Evolutionary conservation across 2,329 filamentous ascomycete species (phyloP).

Genomic region (Fulvia fulva): DNA sequence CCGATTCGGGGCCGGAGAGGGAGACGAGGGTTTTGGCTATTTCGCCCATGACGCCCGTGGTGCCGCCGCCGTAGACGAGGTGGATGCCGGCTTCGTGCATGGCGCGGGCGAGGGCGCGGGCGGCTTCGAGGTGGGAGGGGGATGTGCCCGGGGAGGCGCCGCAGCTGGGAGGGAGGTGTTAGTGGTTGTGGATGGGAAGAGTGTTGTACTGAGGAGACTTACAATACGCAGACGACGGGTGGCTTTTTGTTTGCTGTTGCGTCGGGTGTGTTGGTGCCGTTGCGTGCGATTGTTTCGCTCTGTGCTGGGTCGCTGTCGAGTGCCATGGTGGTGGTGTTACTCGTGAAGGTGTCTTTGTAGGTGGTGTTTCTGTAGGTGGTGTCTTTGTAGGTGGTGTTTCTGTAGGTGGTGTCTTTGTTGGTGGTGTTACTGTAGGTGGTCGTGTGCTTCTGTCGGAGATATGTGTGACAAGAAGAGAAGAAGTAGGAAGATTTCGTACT

Average conservation of each 20-base stretch:
- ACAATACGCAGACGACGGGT: slow-evolving; percentile 85
- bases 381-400: background rate
- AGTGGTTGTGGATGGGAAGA: slow-evolving; percentile 1
- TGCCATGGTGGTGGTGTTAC: slow-evolving; percentile 4
- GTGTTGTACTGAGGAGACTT: slow-evolving; percentile 34
- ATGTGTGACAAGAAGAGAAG: background rate
- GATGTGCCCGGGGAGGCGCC: slow-evolving; percentile 72
- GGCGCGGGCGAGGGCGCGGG: slow-evolving; percentile 66
- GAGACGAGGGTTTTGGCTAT: slow-evolving; percentile 80
- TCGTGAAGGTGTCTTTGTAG: background rate
- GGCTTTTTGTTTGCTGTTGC: slow-evolving; percentile 29
- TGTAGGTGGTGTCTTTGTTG: background rate
- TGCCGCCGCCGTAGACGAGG: slow-evolving; percentile 93
- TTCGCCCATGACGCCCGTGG: slow-evolving; percentile 92
- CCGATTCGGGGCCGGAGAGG: slow-evolving; percentile 72
- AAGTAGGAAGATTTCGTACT: background rate
- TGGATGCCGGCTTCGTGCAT: slow-evolving; percentile 75
- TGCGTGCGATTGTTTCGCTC: background rate
- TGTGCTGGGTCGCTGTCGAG: slow-evolving; percentile 1
- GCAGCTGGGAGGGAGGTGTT: slow-evolving; percentile 53
- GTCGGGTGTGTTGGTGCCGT: slow-evolving; percentile 11
- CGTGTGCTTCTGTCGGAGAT: background rate
- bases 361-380: background rate
- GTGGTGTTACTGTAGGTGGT: background rate
- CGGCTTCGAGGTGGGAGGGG: slow-evolving; percentile 72